Evolutionary conservation across 257 asterid species (phyloP).

Genomic region (Lantana camara): DNA sequence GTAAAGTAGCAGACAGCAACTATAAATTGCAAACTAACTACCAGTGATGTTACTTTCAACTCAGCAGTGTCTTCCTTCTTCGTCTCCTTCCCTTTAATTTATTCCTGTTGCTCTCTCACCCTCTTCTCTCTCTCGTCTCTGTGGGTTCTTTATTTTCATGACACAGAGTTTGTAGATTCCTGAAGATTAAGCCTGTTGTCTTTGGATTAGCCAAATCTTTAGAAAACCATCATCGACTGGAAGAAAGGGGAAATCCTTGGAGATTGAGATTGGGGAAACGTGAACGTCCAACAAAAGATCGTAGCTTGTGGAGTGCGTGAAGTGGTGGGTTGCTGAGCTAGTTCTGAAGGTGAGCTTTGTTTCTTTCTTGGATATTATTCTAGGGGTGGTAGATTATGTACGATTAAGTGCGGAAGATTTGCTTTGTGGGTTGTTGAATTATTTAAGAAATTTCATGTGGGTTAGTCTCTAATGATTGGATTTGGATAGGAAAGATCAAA

Average conservation of each 20-base stretch:
- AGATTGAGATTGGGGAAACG: conserved; percentile 29
- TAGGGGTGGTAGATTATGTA: background rate
- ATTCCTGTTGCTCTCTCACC: conserved; percentile 16
- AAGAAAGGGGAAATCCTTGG: conserved; percentile 26
- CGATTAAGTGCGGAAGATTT: conserved; percentile 33
- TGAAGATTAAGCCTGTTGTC: conserved; percentile 66
- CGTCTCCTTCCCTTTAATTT: no score
- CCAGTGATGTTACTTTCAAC: conserved; percentile 23
- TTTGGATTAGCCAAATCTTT: no score
- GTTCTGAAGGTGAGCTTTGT: conserved; percentile 47
- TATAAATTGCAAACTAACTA: conserved; percentile 17
- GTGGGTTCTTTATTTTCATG: conserved; percentile 21
- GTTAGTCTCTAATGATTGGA: conserved; percentile 65
- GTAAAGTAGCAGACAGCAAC: no score
- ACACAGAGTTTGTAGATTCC: conserved; percentile 32
- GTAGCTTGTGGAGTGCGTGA: conserved; percentile 27
- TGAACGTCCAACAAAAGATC: conserved; percentile 22
- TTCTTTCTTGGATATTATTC: background rate
- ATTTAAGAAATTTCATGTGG: conserved; percentile 52
- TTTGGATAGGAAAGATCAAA: conserved; percentile 39
- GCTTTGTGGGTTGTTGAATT: conserved; percentile 45
- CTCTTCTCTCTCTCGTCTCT: conserved; percentile 14
- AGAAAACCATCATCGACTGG: conserved; percentile 38
- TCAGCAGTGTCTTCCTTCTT: conserved; percentile 32
- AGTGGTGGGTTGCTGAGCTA: conserved; percentile 28